These are phyloP conservation scores for Aspergillus saccharolyticus DNA, from an alignment of 495 filamentous ascomycete species.

Conservation along the genomic window DNA sequence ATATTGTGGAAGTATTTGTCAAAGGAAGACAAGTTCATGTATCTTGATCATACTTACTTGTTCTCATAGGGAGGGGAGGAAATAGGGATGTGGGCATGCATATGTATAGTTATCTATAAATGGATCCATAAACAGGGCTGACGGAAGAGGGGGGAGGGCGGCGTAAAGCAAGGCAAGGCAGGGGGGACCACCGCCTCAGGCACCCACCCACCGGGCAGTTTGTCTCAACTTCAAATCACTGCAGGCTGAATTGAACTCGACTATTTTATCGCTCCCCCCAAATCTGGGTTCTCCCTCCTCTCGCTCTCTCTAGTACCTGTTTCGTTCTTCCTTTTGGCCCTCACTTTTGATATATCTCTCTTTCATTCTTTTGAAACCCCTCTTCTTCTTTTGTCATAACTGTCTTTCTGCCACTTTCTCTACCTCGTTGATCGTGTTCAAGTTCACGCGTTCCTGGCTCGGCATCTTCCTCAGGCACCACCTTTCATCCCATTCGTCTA, in stretches of 20 bases:
- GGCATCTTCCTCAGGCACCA: background rate
- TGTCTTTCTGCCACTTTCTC: background rate
- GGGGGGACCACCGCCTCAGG: background rate
- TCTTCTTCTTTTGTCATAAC: background rate
- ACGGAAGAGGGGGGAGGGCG: background rate
- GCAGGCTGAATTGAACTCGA: background rate
- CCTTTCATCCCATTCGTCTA: background rate
- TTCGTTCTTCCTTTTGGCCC: no score
- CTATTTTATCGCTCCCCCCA: background rate
- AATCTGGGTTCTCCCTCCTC: no score
- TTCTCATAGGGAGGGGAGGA: no score
- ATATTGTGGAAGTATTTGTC: constrained; percentile 55
- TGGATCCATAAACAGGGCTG: background rate
- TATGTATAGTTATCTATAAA: background rate
- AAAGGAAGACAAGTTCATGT: constrained; percentile 48
- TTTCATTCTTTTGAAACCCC: background rate
- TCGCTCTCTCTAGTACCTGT: background rate
- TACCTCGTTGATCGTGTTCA: background rate
- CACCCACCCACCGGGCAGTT: background rate
- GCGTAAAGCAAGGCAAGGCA: background rate
- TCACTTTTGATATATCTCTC: background rate
- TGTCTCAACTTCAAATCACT: background rate
- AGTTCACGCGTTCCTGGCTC: background rate
- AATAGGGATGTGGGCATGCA: no score
- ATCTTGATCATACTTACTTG: constrained; percentile 26